phyloP scores from a whole-genome alignment of 169 alveolate species.

The Plasmodium vinckei region DNA sequence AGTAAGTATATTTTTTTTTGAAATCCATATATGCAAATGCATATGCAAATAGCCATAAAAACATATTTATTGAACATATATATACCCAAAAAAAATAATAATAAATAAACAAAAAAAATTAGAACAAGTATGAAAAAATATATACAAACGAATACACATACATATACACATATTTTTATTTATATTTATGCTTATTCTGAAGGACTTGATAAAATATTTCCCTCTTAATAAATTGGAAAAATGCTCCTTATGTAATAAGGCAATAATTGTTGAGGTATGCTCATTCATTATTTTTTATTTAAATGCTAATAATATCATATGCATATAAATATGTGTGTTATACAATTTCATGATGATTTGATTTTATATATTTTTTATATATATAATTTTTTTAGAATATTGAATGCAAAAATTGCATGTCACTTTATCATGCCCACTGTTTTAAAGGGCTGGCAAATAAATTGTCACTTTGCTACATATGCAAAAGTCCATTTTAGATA shows the following conservation, averaged over 20 bases:
- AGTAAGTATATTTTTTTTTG: constrained; percentile 6
- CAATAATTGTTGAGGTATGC: constrained; percentile 61
- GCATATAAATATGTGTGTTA: background rate
- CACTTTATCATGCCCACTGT: constrained; percentile 59
- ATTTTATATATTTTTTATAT: constrained; percentile 11
- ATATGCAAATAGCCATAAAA: background rate
- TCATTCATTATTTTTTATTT: constrained; percentile 3
- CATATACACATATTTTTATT: background rate
- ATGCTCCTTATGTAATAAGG: constrained; percentile 57
- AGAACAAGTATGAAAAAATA: background rate
- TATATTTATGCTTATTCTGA: constrained; percentile 11
- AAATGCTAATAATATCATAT: background rate
- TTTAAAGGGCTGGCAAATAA: constrained; percentile 49
- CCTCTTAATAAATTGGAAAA: constrained; percentile 53
- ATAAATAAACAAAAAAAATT: constrained; percentile 2
- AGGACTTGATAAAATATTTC: constrained; percentile 65
- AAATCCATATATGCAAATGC: constrained; percentile 3
- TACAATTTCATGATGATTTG: background rate
- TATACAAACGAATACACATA: background rate
- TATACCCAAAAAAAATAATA: constrained; percentile 4
- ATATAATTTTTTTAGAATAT: constrained; percentile 22
- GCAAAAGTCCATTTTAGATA: constrained; percentile 46
- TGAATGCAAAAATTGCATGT: constrained; percentile 40
- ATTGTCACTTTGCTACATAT: constrained; percentile 46
- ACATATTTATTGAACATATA: background rate